A percentile compares a stretch with the other conserved stretches of the same genome.
phyloP scores from a whole-genome alignment of 306 rosid genomes.

The Mimosa bimucronata region DNA sequence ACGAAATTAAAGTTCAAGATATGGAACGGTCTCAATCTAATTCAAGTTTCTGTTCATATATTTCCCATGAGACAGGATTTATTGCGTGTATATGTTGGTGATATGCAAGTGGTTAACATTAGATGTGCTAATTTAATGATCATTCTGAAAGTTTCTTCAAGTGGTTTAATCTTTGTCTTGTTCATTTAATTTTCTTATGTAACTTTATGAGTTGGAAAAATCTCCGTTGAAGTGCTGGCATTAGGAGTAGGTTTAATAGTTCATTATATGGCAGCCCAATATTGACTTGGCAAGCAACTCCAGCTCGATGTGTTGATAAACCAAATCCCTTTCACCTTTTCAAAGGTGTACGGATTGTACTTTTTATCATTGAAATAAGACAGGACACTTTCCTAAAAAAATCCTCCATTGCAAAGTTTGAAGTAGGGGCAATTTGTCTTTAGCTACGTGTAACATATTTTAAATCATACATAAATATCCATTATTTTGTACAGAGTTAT shows the following conservation, averaged over 20 bases:
- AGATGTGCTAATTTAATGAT: not conserved
- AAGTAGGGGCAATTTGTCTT: not conserved
- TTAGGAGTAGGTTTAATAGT: not conserved
- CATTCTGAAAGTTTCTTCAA: not conserved
- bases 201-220: not conserved
- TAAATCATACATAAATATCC: too few species aligned
- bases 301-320: not conserved
- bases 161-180: not conserved
- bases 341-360: not conserved
- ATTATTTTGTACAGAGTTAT: too few species aligned
- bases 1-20: not conserved
- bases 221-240: not conserved
- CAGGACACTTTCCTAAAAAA: not conserved
- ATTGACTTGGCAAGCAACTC: not conserved
- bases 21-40: not conserved
- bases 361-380: not conserved
- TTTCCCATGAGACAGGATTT: not conserved
- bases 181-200: too few species aligned
- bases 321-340: not conserved
- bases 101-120: too few species aligned
- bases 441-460: not conserved
- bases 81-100: too few species aligned
- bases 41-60: too few species aligned
- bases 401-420: too few species aligned
- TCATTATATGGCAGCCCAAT: not conserved